These are phyloP conservation scores for Taphrina deformans DNA, from an alignment of 1,139 yeast genomes.

Conservation along the genomic window DNA sequence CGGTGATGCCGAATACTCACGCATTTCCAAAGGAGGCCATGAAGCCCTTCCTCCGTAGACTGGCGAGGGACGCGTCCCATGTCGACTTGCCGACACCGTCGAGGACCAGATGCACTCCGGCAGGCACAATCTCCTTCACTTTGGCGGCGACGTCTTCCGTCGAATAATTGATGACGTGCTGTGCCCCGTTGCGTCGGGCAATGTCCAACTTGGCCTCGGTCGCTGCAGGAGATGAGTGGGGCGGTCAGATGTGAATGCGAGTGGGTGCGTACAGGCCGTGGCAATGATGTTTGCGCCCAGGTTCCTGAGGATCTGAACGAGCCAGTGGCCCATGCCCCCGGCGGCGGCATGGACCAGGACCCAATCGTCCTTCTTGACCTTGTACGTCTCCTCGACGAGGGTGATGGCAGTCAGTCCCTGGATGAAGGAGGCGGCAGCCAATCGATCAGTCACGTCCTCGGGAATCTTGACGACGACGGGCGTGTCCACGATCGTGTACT, in stretches of 20 bases:
- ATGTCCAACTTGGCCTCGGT: conserved; percentile 54
- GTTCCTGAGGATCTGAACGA: conserved; percentile 61
- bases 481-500: conserved; percentile 72
- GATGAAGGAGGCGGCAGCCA: conserved; percentile 61
- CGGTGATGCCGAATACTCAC: background rate
- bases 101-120: conserved; percentile 72
- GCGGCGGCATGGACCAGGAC: conserved; percentile 88
- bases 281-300: conserved; percentile 82
- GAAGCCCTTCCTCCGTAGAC: conserved; percentile 69
- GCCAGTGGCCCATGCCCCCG: conserved; percentile 81
- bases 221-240: conserved; percentile 53
- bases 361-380: conserved; percentile 65
- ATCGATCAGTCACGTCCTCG: conserved; percentile 51
- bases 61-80: conserved; percentile 62
- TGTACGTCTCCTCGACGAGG: conserved; percentile 63
- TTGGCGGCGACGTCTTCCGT: conserved; percentile 58
- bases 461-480: conserved; percentile 54
- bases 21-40: conserved; percentile 80
- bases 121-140: conserved; percentile 66
- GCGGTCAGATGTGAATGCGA: conserved; percentile 45
- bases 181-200: conserved; percentile 74
- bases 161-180: conserved; percentile 62
- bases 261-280: conserved; percentile 71
- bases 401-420: conserved; percentile 82
- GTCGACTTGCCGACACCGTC: conserved; percentile 85